These are phyloP conservation scores for Mycena sp. DNA, from an alignment of 1,284 basidiomycete genomes.

Conservation along the genomic window DNA sequence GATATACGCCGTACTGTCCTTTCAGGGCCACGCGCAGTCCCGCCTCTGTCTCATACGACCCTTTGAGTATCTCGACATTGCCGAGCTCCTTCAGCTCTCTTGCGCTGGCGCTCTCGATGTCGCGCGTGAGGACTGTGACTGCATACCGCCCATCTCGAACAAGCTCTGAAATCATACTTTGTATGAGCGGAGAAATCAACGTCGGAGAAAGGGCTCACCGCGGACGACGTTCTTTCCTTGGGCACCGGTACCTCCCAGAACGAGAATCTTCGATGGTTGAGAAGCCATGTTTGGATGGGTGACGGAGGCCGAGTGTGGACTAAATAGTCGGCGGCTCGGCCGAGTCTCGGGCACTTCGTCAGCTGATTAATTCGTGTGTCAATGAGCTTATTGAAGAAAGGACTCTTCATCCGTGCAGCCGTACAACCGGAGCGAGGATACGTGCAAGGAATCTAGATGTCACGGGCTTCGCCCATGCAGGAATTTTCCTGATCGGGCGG, in stretches of 20 bases:
- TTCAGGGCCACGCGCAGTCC: conserved; percentile 1
- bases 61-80: not conserved
- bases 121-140: not conserved
- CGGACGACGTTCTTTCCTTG: not conserved
- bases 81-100: not conserved
- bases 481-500: too few species aligned
- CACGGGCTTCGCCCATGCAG: too few species aligned
- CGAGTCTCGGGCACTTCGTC: too few species aligned
- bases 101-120: not conserved
- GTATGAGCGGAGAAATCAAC: not conserved
- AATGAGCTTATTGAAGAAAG: too few species aligned
- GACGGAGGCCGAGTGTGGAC: too few species aligned
- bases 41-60: not conserved
- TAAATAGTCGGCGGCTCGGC: too few species aligned
- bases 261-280: too few species aligned
- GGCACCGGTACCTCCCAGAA: not conserved
- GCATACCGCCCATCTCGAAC: not conserved
- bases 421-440: too few species aligned
- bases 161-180: not conserved
- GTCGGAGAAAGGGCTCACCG: not conserved
- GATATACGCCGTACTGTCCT: not conserved
- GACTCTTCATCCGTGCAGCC: too few species aligned
- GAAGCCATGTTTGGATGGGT: too few species aligned
- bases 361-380: too few species aligned
- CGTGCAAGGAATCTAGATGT: too few species aligned